Evolutionary conservation across 768 basidiomycete genomes (phyloP), one percentile per base, ranked within the genome.

Genomic region (Hirschioporus abietinus): DNA sequence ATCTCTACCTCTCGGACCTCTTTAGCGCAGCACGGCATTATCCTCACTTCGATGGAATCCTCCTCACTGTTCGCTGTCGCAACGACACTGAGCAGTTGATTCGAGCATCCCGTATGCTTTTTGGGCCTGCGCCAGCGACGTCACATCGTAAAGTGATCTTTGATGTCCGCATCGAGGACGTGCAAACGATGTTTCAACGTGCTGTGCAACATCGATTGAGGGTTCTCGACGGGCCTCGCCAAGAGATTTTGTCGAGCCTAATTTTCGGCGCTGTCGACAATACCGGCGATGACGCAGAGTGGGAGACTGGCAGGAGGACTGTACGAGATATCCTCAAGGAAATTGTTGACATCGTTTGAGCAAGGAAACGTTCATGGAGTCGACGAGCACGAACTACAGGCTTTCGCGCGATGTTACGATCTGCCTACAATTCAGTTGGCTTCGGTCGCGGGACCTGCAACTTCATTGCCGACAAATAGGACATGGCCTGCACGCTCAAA

Each of bases 21-120:
- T 89, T 93, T 68, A 82, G 87, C 27, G 91, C 92, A 2, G 83
- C 87, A 25, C 85, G 92, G 7, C 89, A 93, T 71, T 86, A 88
- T 71, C 83, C 86, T 0, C 80, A 83, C 62, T 76, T 94, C 20
- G 92, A 93, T 67, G 88, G 83, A 18, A 86, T 83, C 68, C 77
- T 92, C 65, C 80, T 94, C 25, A 90, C 87, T 1, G 82, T 80
- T 23, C 82, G 81, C 36, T 83, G 88, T 0, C 81, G 83, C 68
- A 78, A 80, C 66, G 91, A 93, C 69, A 88, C 86, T 9, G 83
- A 87, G 69, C 86, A 81, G n/a, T 83, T 94, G 34, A 80, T 84
- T 10, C 82, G 86, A 17, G 92, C 91, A 4, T 82, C 82, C 63
- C 82, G 91, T 15, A 83, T 94, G 2, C 78, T 93, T n/a, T 66